Base-by-base conservation (phyloP, 257 asterid genomes). In the Phtheirospermum japonicum region DNA sequence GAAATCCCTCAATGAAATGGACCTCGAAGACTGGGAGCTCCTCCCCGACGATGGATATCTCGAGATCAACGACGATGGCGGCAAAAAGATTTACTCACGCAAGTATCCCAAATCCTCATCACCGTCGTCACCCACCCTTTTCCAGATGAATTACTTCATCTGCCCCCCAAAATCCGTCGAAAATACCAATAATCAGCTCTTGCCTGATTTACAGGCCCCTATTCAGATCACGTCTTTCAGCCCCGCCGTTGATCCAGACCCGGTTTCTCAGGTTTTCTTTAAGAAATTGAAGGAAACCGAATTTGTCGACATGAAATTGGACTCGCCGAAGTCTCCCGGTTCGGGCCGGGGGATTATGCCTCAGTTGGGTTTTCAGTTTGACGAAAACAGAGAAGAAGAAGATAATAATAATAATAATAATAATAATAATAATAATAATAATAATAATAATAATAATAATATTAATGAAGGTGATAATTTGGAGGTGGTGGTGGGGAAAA, bases 11-110 rank as follows among this genome's bases (percentile, higher is more conserved):
- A 28, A 6, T 14, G 48, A 71, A 23, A 76, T 83, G 85, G 95
- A 83, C 69, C 76, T 85, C 23, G 79, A 90, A 37, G 95, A 82
- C 57, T 90, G 98, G 98, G 96, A 88, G 70, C 67, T 90, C 14
- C 80, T 90, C 60, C 74, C 95, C 26, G 88, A 82, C 9, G 84
- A 80, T 34, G 96, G 88, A 23, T 83, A 74, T 63, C 95, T 83
- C 19, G 82, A 83, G 63, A 76, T 85, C 81, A 77, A 75, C 43
- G 82, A 78, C 39, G 86, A 82, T 63, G 78, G 61, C 4, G 73
- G 78, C 6, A 60, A 80, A 14, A 73, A 75, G 74, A 70, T 84
- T 9, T 82, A 78, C 76, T 78, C 92, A 0, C 79, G 84, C 51
- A 85, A 72, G 54, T 70, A 67, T 20, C 16, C 54, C 2, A 5